phyloP scores from a whole-genome alignment of 495 filamentous ascomycete genomes.

The Penicillium goetzii region DNA sequence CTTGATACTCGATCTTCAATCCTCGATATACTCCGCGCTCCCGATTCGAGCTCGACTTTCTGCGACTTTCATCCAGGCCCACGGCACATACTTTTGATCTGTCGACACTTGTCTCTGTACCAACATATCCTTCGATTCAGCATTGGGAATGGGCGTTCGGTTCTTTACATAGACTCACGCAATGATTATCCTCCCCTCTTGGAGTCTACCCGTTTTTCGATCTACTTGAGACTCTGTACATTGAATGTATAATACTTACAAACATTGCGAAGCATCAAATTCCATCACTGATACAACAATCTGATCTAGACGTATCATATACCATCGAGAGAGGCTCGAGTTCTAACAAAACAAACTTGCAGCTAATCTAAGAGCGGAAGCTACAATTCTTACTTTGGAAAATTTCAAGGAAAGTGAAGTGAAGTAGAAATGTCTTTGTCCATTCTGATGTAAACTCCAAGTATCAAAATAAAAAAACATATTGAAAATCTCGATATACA shows the following conservation, averaged over 20 bases:
- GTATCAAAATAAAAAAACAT: not conserved
- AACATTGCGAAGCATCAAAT: not conserved
- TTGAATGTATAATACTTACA: not conserved
- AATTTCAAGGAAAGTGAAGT: not conserved
- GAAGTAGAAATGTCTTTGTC: not conserved
- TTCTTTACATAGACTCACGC: not conserved
- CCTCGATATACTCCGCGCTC: not conserved
- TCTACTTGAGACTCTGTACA: not conserved
- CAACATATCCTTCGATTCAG: slow-evolving; percentile 4
- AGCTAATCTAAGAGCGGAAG: no score
- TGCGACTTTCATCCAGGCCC: not conserved
- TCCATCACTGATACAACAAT: not conserved
- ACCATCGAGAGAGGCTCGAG: no score
- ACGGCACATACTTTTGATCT: not conserved
- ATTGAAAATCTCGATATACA: not conserved
- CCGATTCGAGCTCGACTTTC: not conserved
- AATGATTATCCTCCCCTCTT: slow-evolving; percentile 5
- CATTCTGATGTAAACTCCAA: not conserved
- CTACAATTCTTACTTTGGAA: not conserved
- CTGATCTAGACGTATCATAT: not conserved
- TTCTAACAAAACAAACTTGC: no score
- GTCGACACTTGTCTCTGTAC: slow-evolving; percentile 4
- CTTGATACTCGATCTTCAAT: not conserved
- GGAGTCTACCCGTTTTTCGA: not conserved
- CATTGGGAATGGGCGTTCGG: slow-evolving; percentile 9